A percentile compares a stretch with the other conserved stretches of the same genome.
These are phyloP conservation scores for Clonostachys byssicola DNA, from an alignment of 2,329 filamentous ascomycete genomes.

Conservation along the genomic window DNA sequence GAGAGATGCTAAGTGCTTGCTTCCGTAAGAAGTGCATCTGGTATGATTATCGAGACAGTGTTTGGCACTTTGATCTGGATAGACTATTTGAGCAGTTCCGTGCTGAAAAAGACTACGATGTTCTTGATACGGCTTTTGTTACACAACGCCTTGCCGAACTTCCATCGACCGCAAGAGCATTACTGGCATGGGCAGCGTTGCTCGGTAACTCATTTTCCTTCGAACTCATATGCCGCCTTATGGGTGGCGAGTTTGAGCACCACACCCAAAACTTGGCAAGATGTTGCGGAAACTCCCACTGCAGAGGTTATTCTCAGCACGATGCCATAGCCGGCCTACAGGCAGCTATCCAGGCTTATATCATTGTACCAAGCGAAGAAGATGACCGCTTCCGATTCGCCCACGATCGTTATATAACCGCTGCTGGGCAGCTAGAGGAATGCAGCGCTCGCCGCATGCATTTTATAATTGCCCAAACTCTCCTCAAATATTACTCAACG, in stretches of 20 bases:
- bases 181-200: constrained; percentile 83
- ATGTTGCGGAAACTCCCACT: constrained; percentile 11
- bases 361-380: constrained; percentile 75
- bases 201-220: constrained; percentile 84
- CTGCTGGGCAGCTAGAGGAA: constrained; percentile 65
- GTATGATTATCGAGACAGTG: constrained; percentile 80
- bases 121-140: constrained; percentile 80
- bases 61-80: constrained; percentile 84
- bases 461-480: constrained; percentile 78
- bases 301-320: constrained; percentile 49
- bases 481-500: constrained; percentile 65
- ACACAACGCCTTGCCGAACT: constrained; percentile 73
- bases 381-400: constrained; percentile 87
- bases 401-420: constrained; percentile 82
- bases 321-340: constrained; percentile 79
- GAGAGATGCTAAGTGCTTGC: constrained; percentile 85
- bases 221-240: constrained; percentile 69
- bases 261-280: constrained; percentile 37
- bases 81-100: constrained; percentile 82
- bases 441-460: constrained; percentile 77
- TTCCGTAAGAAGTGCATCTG: constrained; percentile 84
- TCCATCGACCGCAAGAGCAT: constrained; percentile 66
- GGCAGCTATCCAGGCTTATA: constrained; percentile 72
- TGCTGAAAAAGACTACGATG: constrained; percentile 72
- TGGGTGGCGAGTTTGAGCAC: constrained; percentile 70